These are phyloP conservation scores for Hypoxylon sp. DNA, from an alignment of 2,329 filamentous ascomycete genomes.

Conservation along the genomic window DNA sequence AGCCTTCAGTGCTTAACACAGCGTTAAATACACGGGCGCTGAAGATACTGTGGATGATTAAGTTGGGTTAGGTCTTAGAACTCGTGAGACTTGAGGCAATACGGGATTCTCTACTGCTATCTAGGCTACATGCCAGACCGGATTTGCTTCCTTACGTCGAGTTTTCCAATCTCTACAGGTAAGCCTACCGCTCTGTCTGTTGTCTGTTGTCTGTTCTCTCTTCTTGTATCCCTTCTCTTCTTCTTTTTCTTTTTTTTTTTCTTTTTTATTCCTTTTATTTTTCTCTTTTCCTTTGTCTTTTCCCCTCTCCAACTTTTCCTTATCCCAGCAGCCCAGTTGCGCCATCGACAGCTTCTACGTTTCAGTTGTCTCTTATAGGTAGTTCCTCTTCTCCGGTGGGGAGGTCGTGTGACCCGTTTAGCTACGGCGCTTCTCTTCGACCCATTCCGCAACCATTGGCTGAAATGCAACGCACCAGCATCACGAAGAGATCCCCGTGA, in stretches of 20 bases:
- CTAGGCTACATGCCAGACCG: constrained; percentile 15
- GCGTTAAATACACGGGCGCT: no score
- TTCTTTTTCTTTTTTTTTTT: no score
- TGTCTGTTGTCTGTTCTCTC: constrained; percentile 7
- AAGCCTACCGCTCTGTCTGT: constrained; percentile 13
- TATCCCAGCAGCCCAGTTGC: no score
- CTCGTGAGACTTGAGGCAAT: constrained; percentile 3
- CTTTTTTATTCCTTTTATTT: no score
- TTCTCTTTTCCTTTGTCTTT: no score
- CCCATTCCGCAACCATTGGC: constrained; percentile 35
- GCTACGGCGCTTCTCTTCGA: constrained; percentile 30
- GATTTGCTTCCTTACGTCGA: constrained; percentile 12
- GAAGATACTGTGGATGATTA: no score
- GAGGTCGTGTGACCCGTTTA: constrained; percentile 42
- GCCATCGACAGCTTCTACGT: constrained; percentile 17
- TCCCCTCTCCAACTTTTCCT: no score
- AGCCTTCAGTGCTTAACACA: constrained; percentile 23
- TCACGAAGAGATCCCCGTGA: constrained; percentile 29
- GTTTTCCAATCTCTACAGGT: constrained; percentile 4
- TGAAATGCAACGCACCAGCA: constrained; percentile 29
- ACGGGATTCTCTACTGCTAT: constrained; percentile 14
- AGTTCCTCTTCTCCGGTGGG: constrained; percentile 32
- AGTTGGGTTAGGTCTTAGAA: constrained; percentile 10
- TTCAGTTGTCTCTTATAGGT: constrained; percentile 26
- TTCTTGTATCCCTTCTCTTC: no score